Evolutionary conservation across 768 basidiomycete species (phyloP).

Genomic region (Erythrobasidium yunnanense): DNA sequence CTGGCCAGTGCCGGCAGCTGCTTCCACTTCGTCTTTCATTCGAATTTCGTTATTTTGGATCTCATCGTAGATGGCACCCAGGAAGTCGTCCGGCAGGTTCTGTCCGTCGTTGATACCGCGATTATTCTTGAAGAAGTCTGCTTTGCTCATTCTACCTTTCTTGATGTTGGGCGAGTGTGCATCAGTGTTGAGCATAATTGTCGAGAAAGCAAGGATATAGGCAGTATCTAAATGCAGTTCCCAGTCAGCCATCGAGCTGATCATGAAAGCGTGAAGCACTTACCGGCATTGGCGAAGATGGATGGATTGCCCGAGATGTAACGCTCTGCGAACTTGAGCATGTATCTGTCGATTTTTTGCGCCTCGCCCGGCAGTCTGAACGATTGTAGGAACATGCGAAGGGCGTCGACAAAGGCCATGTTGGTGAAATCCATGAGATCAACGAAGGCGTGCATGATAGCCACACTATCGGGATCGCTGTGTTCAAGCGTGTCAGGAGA

Average conservation of each 20-base stretch:
- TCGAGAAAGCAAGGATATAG: constrained; percentile 88
- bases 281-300: constrained; percentile 86
- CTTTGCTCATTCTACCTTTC: constrained; percentile 73
- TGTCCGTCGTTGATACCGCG: constrained; percentile 86
- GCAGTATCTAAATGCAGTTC: constrained; percentile 58
- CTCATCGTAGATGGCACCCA: constrained; percentile 73
- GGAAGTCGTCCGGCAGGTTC: constrained; percentile 75
- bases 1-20: constrained; percentile 43
- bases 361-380: constrained; percentile 95
- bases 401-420: constrained; percentile 71
- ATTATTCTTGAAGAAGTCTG: constrained; percentile 87
- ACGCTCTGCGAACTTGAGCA: constrained; percentile 96
- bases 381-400: constrained; percentile 79
- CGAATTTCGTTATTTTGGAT: constrained; percentile 85
- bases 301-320: constrained; percentile 83
- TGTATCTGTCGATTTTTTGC: constrained; percentile 96
- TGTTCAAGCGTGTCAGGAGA: neutral
- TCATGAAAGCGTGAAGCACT: constrained; percentile 38
- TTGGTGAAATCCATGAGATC: constrained; percentile 79
- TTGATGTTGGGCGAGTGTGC: constrained; percentile 92
- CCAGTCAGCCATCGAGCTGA: neutral
- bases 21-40: constrained; percentile 95
- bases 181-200: constrained; percentile 93
- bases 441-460: constrained; percentile 95
- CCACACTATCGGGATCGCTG: constrained; percentile 79